Percentiles rank a stretch among this genome's conserved stretches.
Conservation (phyloP, 1,139 yeast species). For the Scheffersomyces parashehatae region DNA sequence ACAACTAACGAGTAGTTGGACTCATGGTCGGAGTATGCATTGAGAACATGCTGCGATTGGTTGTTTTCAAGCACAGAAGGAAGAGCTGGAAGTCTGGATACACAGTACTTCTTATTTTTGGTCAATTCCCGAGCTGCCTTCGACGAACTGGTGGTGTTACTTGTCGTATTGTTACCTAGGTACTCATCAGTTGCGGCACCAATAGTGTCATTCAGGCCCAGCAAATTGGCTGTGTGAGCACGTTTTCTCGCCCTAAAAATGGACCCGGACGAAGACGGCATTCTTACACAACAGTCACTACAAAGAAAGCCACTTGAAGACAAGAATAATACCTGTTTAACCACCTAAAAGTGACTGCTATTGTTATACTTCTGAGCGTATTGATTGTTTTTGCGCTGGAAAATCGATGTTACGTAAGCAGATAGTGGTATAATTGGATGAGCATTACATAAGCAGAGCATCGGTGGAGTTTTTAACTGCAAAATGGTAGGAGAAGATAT, state of each 20-base stretch:
- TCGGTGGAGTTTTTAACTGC: neutral
- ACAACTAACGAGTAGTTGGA: constrained; percentile 59
- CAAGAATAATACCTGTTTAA: no score
- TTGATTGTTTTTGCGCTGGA: no score
- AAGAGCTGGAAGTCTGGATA: constrained; percentile 58
- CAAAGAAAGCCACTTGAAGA: no score
- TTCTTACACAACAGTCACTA: no score
- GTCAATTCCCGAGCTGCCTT: constrained; percentile 49
- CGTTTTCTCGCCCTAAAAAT: constrained; percentile 3
- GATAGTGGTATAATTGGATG: neutral
- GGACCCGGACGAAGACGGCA: constrained; percentile 1
- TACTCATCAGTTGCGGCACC: neutral
- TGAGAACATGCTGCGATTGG: constrained; percentile 17
- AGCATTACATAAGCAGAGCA: neutral
- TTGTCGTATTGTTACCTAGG: neutral
- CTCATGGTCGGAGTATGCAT: constrained; percentile 55
- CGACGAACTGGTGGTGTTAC: constrained; percentile 1
- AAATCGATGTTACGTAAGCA: neutral
- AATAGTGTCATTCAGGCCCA: neutral
- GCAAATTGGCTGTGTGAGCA: neutral
- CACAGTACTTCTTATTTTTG: constrained; percentile 58
- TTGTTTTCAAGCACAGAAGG: constrained; percentile 43
- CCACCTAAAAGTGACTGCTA: no score
- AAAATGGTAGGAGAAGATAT: neutral
- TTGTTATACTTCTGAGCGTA: no score